Evolutionary conservation across 2,329 filamentous ascomycete species (phyloP).

Genomic region (Ophiostoma piceae): DNA sequence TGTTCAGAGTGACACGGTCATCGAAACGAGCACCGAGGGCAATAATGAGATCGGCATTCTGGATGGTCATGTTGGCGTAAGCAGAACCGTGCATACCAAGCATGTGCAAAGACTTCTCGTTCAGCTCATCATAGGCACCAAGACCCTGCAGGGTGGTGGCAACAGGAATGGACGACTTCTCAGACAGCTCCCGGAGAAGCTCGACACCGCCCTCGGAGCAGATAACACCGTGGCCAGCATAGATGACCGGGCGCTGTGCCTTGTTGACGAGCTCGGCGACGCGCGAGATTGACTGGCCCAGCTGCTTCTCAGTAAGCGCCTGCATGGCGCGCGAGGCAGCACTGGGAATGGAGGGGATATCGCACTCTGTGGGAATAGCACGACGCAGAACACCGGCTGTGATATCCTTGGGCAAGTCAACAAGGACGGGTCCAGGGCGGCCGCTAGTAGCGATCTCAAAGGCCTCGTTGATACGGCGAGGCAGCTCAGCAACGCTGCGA

Average conservation of each 20-base stretch:
- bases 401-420: constrained; percentile 94
- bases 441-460: constrained; percentile 97
- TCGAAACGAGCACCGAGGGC: constrained; percentile 92
- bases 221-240: constrained; percentile 86
- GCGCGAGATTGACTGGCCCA: constrained; percentile 66
- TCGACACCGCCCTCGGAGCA: constrained; percentile 71
- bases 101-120: constrained; percentile 95
- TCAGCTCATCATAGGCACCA: constrained; percentile 85
- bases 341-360: constrained; percentile 74
- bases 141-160: constrained; percentile 94
- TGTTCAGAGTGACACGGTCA: constrained; percentile 80
- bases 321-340: constrained; percentile 78
- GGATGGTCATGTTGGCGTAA: constrained; percentile 97
- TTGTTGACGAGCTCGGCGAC: constrained; percentile 79
- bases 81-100: constrained; percentile 96
- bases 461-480: constrained; percentile 90
- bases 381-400: constrained; percentile 77
- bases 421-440: constrained; percentile 86
- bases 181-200: constrained; percentile 76
- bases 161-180: constrained; percentile 87
- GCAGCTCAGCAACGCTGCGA: constrained; percentile 88
- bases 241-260: constrained; percentile 90
- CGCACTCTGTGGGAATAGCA: constrained; percentile 71
- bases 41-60: constrained; percentile 93
- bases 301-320: constrained; percentile 65